phyloP scores from a whole-genome alignment of 139 green algal species.

The Tetraselmis striata region DNA sequence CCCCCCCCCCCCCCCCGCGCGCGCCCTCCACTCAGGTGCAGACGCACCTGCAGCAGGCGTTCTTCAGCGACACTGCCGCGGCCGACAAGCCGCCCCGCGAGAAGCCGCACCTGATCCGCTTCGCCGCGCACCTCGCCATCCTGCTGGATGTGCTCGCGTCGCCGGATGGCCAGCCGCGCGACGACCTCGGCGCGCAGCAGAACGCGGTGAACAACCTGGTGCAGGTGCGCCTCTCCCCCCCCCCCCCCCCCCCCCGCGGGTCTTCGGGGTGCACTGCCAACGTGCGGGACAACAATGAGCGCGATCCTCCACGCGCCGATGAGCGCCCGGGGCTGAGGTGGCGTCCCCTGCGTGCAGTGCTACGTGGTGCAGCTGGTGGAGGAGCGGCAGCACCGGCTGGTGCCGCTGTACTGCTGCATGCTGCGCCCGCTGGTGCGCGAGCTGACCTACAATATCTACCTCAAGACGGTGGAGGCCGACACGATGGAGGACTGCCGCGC shows the following conservation, averaged over 20 bases:
- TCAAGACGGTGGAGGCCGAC: neutral
- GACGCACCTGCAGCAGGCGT: neutral
- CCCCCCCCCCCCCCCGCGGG: too few species aligned
- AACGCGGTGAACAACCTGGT: neutral
- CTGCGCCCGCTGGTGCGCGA: neutral
- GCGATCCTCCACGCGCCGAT: too few species aligned
- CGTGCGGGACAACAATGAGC: too few species aligned
- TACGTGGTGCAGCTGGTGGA: neutral
- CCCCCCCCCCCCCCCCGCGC: too few species aligned
- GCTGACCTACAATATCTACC: neutral
- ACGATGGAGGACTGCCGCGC: neutral
- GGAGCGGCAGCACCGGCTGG: neutral
- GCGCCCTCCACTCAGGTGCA: too few species aligned
- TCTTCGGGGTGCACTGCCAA: neutral
- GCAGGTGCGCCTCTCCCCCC: too few species aligned
- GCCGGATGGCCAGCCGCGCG: neutral
- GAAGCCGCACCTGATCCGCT: neutral
- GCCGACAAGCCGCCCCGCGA: neutral
- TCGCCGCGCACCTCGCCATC: neutral
- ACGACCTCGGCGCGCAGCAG: neutral
- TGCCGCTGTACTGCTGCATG: neutral
- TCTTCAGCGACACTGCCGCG: neutral
- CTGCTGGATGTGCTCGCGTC: neutral
- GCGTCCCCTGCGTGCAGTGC: neutral
- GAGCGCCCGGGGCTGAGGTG: too few species aligned